phyloP scores from a whole-genome alignment of 1,284 basidiomycete genomes.

The Agaricales sp. region DNA sequence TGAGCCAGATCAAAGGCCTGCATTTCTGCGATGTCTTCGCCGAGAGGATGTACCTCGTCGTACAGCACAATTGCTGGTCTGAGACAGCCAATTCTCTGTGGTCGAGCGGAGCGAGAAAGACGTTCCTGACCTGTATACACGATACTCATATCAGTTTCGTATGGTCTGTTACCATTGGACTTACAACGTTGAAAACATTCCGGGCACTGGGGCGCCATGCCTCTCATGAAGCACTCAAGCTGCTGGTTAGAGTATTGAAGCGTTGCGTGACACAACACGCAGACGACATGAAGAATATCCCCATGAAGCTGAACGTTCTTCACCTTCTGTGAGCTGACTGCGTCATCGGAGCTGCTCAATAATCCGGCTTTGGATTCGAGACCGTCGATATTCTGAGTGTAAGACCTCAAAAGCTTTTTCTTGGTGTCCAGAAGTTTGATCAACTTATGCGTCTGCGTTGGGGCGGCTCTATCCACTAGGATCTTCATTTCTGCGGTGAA shows the following conservation, averaged over 20 bases:
- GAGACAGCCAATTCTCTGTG: constrained; percentile 67
- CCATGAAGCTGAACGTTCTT: constrained; percentile 89
- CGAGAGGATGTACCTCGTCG: constrained; percentile 81
- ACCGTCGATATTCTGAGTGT: constrained; percentile 95
- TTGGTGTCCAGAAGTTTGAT: constrained; percentile 78
- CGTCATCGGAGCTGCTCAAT: constrained; percentile 46
- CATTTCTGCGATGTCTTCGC: constrained; percentile 76
- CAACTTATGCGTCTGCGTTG: constrained; percentile 83
- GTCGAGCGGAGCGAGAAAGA: constrained; percentile 69
- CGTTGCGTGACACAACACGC: constrained; percentile 71
- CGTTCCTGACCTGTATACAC: constrained; percentile 54
- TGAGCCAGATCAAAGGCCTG: constrained; percentile 63
- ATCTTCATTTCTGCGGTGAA: constrained; percentile 87
- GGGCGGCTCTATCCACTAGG: constrained; percentile 71
- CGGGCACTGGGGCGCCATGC: constrained; percentile 71
- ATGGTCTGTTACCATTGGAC: constrained; percentile 20
- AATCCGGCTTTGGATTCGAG: constrained; percentile 80
- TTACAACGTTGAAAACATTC: constrained; percentile 71
- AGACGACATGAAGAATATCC: constrained; percentile 82
- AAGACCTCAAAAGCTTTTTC: constrained; percentile 79
- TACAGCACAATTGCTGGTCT: constrained; percentile 87
- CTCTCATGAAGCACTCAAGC: constrained; percentile 53
- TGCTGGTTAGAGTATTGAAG: constrained; percentile 54
- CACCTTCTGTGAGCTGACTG: constrained; percentile 50
- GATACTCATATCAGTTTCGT: constrained; percentile 9